phyloP scores from a whole-genome alignment of 2,329 filamentous ascomycete species.

The Penicillium sp. region DNA sequence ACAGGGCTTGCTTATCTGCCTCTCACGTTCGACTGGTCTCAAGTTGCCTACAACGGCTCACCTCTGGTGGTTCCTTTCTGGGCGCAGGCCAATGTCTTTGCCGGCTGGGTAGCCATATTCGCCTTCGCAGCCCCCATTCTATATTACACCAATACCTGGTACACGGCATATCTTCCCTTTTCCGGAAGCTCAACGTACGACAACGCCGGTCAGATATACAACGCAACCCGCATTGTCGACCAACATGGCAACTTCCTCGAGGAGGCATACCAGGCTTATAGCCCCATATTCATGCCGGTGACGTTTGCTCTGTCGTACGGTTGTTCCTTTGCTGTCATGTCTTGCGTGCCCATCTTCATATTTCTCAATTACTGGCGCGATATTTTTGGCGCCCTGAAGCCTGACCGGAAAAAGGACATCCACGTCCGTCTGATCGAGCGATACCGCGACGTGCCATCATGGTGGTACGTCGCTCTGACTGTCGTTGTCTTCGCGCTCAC shows the following conservation, averaged over 20 bases:
- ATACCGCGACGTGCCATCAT: conserved; percentile 35
- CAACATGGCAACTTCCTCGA: conserved; percentile 51
- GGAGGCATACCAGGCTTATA: conserved; percentile 57
- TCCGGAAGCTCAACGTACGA: conserved; percentile 27
- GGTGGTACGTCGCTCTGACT: conserved; percentile 35
- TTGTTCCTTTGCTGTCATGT: conserved; percentile 60
- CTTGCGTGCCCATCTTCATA: conserved; percentile 37
- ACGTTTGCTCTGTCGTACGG: conserved; percentile 53
- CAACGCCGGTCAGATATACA: conserved; percentile 51
- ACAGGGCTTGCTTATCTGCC: conserved; percentile 46
- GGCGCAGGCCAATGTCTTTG: conserved; percentile 37
- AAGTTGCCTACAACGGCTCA: conserved; percentile 24
- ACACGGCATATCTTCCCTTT: conserved; percentile 25
- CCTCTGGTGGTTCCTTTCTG: conserved; percentile 32
- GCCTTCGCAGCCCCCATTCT: conserved; percentile 32
- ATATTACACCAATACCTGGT: conserved; percentile 30
- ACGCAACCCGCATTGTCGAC: conserved; percentile 55
- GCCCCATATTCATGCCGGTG: conserved; percentile 57
- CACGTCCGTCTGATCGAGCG: conserved; percentile 34
- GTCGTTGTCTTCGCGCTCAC: conserved; percentile 36
- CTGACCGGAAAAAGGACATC: conserved; percentile 31
- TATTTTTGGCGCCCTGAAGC: conserved; percentile 18
- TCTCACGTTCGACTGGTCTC: conserved; percentile 52
- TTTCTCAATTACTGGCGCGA: conserved; percentile 21
- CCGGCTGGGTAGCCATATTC: conserved; percentile 34